Base-by-base conservation (phyloP, 2,329 filamentous ascomycete genomes). In the Tolypocladium capitatum region DNA sequence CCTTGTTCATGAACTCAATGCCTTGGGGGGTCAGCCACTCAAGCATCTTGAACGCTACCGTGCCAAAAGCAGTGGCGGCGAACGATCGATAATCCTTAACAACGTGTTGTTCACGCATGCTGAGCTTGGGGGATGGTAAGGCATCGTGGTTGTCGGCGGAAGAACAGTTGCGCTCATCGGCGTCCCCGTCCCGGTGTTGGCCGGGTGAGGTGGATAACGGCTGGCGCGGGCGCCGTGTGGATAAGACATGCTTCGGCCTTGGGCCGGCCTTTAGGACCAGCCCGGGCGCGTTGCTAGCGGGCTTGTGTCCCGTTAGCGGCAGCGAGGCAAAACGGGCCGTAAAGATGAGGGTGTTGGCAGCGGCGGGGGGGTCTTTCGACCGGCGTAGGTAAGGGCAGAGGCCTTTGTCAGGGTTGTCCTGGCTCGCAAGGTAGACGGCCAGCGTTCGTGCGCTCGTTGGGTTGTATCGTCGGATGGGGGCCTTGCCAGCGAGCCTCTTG, bases 361-460 rank as follows among this genome's bases (percentile, higher is more conserved):
- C 68, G 27, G 72, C 68, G 5, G 73, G 68, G 0, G 70, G 63
- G 16, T 65, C 63, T 45, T 66, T 68, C 1, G 69, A 63, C 5
- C 65, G 61, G 42, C 65, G 64, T 16, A 79, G 61, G 21, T 68
- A 61, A 1, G 73, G 73, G 45, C 88, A 94, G 0, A 94, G 68
- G 3, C 77, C 79, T 49, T 68, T 72, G 52, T 86, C 81, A 0
- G 88, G 80, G 53, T 92, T 80, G 56, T 90, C 84, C 59, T 88
- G 81, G 57, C 83, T 86, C 10, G 88, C 86, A 45, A 94, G 73
- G 58, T 86, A 86, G 48, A 86, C 78, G 13, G 89, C 89, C 31
- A 95, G 67, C 1, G 85, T 86, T 57, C 87, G 78, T 9, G 89
- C 88, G 58, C 87, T 94, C 42, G 88, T 80, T 21, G 83, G 76